Evolutionary conservation across 108 stramenopile species (phyloP).

Genomic region (Chaetoceros muelleri): DNA sequence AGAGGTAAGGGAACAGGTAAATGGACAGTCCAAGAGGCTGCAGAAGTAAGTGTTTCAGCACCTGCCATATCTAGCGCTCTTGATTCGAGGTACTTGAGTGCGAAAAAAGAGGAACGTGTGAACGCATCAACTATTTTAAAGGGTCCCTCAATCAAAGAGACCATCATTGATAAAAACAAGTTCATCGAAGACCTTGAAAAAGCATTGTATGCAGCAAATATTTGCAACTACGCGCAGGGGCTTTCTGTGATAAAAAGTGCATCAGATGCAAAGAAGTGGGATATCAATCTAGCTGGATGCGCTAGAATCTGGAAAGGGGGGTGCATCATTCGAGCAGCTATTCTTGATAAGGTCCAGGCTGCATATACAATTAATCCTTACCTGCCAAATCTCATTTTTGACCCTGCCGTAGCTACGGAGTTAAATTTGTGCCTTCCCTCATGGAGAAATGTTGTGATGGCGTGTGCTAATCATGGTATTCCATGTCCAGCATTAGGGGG

Average conservation of each 20-base stretch:
- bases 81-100: conserved; percentile 72
- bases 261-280: conserved; percentile 69
- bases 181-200: conserved; percentile 69
- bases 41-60: conserved; percentile 62
- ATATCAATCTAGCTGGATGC: conserved; percentile 74
- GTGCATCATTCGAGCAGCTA: conserved; percentile 82
- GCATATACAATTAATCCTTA: conserved; percentile 48
- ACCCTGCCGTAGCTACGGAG: conserved; percentile 60
- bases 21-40: conserved; percentile 86
- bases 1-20: conserved; percentile 84
- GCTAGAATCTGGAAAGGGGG: conserved; percentile 89
- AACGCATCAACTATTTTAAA: conserved; percentile 45
- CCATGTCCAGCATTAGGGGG: conserved; percentile 42
- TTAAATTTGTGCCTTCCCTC: conserved; percentile 44
- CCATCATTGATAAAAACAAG: conserved; percentile 64
- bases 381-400: conserved; percentile 69
- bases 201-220: conserved; percentile 84
- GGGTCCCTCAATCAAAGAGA: conserved; percentile 36
- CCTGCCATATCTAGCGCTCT: conserved; percentile 79
- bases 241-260: conserved; percentile 77
- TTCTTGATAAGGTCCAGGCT: conserved; percentile 66
- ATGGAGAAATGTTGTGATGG: conserved; percentile 38
- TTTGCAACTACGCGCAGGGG: conserved; percentile 90
- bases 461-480: conserved; percentile 2
- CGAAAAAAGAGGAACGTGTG: conserved; percentile 66